A percentile compares a stretch with the other conserved stretches of the same genome.
Evolutionary conservation across 2,329 filamentous ascomycete genomes (phyloP).

Genomic region (Dothistroma septosporum): DNA sequence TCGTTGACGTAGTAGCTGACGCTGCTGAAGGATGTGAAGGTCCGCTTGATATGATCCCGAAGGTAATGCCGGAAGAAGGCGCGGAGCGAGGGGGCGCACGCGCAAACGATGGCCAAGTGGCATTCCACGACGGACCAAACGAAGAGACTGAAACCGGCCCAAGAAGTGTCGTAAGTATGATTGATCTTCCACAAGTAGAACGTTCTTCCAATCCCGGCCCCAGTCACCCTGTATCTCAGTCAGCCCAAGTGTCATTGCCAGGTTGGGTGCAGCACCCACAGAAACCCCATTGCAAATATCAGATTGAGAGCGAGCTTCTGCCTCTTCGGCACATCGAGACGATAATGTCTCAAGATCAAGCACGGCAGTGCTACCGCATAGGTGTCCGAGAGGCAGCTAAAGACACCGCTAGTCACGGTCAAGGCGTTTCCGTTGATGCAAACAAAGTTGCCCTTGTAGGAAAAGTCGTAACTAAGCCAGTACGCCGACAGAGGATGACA

Average conservation of each 20-base stretch:
- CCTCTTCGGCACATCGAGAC: constrained; percentile 19
- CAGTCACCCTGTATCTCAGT: constrained; percentile 18
- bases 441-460: constrained; percentile 13
- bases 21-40: constrained; percentile 11
- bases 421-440: constrained; percentile 17
- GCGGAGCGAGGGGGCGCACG: constrained; percentile 29
- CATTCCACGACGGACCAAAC: constrained; percentile 29
- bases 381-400: constrained; percentile 24
- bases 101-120: constrained; percentile 32
- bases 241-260: neutral
- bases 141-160: constrained; percentile 28
- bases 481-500: constrained; percentile 25
- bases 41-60: constrained; percentile 17
- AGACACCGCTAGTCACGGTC: constrained; percentile 15
- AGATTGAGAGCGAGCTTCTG: constrained; percentile 26
- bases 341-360: constrained; percentile 23
- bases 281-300: constrained; percentile 23
- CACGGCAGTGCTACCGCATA: constrained; percentile 26
- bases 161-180: constrained; percentile 22
- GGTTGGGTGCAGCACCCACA: constrained; percentile 6
- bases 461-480: constrained; percentile 19
- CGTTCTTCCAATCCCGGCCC: constrained; percentile 24
- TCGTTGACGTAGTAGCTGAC: constrained; percentile 14
- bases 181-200: constrained; percentile 24
- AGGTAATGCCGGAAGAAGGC: constrained; percentile 31